These are phyloP conservation scores for Sarocladium strictum DNA, from an alignment of 2,329 filamentous ascomycete genomes.

Conservation along the genomic window DNA sequence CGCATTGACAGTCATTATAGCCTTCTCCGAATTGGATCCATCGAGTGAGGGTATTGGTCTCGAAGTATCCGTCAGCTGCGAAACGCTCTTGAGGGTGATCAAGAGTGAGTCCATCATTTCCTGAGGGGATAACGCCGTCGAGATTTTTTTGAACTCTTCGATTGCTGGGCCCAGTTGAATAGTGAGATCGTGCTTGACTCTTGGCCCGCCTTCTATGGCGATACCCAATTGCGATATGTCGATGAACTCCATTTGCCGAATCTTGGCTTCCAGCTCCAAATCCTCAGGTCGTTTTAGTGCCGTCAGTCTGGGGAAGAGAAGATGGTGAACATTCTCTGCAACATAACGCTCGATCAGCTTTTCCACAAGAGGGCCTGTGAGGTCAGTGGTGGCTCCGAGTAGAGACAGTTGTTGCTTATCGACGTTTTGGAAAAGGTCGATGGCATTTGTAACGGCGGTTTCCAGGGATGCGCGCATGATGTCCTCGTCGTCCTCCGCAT, in stretches of 20 bases:
- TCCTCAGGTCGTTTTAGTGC: constrained; percentile 76
- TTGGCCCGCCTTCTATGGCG: constrained; percentile 68
- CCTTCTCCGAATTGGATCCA: constrained; percentile 37
- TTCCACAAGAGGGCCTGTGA: constrained; percentile 89
- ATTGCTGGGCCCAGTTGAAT: constrained; percentile 71
- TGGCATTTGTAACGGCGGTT: constrained; percentile 85
- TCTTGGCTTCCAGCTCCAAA: constrained; percentile 79
- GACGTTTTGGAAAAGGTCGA: constrained; percentile 91
- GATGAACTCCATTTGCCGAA: constrained; percentile 86
- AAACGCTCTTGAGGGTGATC: constrained; percentile 77
- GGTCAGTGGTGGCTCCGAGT: constrained; percentile 84
- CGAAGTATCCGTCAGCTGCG: constrained; percentile 50
- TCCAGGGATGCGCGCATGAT: constrained; percentile 84
- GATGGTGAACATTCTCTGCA: constrained; percentile 84
- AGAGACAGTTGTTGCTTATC: constrained; percentile 93
- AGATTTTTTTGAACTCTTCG: constrained; percentile 84
- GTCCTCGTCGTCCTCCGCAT: constrained; percentile 85
- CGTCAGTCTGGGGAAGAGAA: constrained; percentile 79
- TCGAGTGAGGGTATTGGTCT: background rate
- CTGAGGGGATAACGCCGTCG: constrained; percentile 69
- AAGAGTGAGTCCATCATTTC: constrained; percentile 82
- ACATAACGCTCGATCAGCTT: constrained; percentile 92
- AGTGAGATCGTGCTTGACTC: constrained; percentile 76
- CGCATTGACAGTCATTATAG: constrained; percentile 63
- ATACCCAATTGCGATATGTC: constrained; percentile 95